These are phyloP conservation scores for Solanum rostratum DNA, from an alignment of 257 asterid species.

Conservation along the genomic window DNA sequence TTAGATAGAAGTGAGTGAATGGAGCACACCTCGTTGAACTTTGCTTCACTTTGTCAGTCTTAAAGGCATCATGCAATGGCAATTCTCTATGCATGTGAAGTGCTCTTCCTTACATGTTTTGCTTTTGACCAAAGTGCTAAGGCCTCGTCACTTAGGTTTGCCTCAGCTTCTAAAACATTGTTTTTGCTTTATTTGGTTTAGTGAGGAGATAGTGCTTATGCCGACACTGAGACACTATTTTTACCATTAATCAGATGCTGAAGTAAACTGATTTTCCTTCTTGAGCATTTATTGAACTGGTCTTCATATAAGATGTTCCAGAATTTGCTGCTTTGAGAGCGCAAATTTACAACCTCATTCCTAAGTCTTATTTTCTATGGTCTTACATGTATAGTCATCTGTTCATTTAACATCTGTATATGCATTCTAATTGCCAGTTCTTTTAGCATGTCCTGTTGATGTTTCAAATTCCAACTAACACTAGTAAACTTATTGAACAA, in stretches of 20 bases:
- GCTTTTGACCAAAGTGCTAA: background rate
- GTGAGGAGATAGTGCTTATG: background rate
- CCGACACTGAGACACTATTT: background rate
- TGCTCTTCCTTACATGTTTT: background rate
- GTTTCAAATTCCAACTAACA: background rate
- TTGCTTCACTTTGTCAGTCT: background rate
- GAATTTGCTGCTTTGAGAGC: background rate
- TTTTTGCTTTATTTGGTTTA: background rate
- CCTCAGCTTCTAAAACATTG: background rate
- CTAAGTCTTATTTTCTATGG: background rate
- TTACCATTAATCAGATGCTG: background rate
- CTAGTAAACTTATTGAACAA: background rate
- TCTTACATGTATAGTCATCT: background rate
- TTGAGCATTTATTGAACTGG: background rate
- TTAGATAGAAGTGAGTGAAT: background rate
- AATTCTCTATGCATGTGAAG: background rate
- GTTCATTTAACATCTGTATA: background rate
- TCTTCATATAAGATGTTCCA: background rate
- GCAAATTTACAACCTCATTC: background rate
- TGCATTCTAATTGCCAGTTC: background rate
- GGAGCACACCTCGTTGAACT: background rate
- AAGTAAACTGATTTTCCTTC: background rate
- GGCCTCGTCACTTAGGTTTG: background rate
- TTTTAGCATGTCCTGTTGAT: background rate
- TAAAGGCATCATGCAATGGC: background rate